Evolutionary conservation across 1,284 basidiomycete species (phyloP), one percentile per base, ranked within the genome.

Genomic region (Ustilago esculenta): DNA sequence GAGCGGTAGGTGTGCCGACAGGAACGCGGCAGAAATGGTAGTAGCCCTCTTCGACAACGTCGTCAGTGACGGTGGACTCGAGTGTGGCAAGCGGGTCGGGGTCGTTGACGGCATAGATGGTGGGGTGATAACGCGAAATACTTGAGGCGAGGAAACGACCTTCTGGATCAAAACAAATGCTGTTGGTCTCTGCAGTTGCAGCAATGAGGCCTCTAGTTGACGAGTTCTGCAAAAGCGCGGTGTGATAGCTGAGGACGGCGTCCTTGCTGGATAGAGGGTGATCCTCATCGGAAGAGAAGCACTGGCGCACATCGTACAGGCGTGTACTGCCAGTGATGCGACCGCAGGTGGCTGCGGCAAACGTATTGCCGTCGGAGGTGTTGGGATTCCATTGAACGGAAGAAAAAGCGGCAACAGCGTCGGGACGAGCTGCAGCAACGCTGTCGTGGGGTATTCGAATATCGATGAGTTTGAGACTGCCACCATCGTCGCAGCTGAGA

Each of bases 301-400:
- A 69, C 27, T 48, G 37, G 7, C 66, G 52, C 3, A 69, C 51
- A 15, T 69, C 66, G 42, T 64, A 69, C 24, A 69, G 66, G 12
- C 66, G 46, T 5, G 53, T 57, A 39, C 50, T 57, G 24, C 66
- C 66, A 41, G 55, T 57, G 49, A 63, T 52, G 30, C 48, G 42
- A 14, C 47, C 50, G 24, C 42, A 50, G 18, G 66, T 69, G 11
- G 58, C 55, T 24, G 60, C 66, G 18, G 59, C 66, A 37, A 69
- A 69, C 6, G 66, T 69, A 29, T 69, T 69, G 29, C 66, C 66
- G 24, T 69, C 66, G 6, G 59, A 55, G 2, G 30, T 20, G 39
- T 46, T 69, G 10, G 66, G 66, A 18, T 63, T 63, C 55, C 55
- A 69, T 20, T 64, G 56, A 8, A 63, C 55, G n/a, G 66, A 64